Evolutionary conservation across 306 rosid genomes (phyloP).

Genomic region (Lagenaria siceraria): DNA sequence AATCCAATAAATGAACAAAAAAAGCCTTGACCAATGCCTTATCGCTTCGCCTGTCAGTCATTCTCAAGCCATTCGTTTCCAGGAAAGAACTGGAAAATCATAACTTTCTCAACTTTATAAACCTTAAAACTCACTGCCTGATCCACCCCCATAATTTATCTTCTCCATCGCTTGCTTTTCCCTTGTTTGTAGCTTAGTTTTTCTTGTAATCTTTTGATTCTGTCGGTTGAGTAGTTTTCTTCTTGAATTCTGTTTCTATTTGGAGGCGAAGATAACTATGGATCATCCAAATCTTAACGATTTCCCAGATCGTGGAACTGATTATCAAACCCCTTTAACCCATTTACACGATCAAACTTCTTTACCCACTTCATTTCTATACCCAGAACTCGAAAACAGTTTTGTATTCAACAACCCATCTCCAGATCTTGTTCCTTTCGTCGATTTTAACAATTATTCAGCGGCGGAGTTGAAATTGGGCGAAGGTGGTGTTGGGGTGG

Average conservation of each 20-base stretch:
- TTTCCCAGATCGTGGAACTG: not conserved
- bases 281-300: not conserved
- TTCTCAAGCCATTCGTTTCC: not conserved
- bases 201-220: not conserved
- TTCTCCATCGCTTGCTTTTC: no score
- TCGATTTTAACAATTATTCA: not conserved
- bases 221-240: not conserved
- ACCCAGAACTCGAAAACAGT: not conserved
- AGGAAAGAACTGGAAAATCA: not conserved
- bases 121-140: not conserved
- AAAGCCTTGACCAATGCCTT: not conserved
- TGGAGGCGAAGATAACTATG: not conserved
- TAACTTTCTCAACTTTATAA: not conserved
- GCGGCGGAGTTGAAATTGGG: not conserved
- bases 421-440: not conserved
- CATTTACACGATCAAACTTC: not conserved
- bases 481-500: not conserved
- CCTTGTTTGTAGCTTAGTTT: not conserved
- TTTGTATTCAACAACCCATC: not conserved
- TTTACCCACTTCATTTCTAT: constrained; percentile 7
- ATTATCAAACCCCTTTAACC: not conserved
- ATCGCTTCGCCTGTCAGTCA: not conserved
- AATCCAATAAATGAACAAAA: not conserved
- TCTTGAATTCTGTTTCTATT: not conserved
- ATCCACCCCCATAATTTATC: no score